phyloP scores from a whole-genome alignment of 176 grass and related monocot species.

The Lolium perenne region DNA sequence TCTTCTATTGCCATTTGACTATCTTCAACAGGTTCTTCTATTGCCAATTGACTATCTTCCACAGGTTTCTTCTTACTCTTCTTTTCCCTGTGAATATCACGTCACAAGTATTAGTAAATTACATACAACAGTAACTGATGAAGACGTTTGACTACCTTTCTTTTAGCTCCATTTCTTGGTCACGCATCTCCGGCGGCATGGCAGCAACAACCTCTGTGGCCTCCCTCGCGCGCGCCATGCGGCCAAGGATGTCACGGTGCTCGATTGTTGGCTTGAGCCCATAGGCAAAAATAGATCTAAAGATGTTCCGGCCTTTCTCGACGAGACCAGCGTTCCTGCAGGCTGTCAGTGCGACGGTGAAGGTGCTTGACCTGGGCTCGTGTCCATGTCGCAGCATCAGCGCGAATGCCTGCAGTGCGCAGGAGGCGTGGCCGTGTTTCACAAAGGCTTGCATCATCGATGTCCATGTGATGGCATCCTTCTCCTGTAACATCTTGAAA shows the following conservation, averaged over 20 bases:
- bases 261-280: too few species aligned
- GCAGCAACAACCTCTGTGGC: constrained; percentile 31
- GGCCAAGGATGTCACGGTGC: too few species aligned
- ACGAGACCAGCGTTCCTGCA: constrained; percentile 70
- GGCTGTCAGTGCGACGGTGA: constrained; percentile 66
- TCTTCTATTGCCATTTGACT: background rate
- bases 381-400: constrained; percentile 55
- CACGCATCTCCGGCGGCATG: constrained; percentile 1
- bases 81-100: background rate
- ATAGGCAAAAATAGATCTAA: constrained; percentile 34
- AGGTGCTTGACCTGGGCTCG: constrained; percentile 71
- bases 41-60: background rate
- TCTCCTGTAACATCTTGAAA: constrained; percentile 51
- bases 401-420: constrained; percentile 54
- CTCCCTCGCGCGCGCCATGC: too few species aligned
- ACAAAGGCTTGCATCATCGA: constrained; percentile 73
- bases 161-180: background rate
- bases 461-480: constrained; percentile 72
- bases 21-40: background rate
- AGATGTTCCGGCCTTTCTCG: constrained; percentile 53
- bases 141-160: background rate
- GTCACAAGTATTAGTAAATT: constrained; percentile 1
- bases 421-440: constrained; percentile 56
- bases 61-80: background rate
- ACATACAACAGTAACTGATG: background rate